These are phyloP conservation scores for Chalaropsis thielavioides DNA, from an alignment of 2,329 filamentous ascomycete genomes.

Conservation along the genomic window DNA sequence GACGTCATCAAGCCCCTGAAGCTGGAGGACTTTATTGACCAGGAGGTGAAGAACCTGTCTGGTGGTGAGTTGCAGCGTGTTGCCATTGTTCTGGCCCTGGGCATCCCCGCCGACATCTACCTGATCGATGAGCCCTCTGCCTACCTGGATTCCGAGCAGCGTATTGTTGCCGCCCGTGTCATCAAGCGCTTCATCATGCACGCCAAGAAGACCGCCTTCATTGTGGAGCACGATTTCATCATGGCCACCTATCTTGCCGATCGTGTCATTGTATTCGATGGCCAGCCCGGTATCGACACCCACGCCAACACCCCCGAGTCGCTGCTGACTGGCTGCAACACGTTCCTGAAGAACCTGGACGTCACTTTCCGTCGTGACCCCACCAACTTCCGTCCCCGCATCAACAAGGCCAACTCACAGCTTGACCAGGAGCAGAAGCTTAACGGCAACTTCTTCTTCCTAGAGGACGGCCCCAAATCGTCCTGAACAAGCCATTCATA, in stretches of 20 bases:
- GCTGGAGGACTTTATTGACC: slow-evolving; percentile 97
- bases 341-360: slow-evolving; percentile 88
- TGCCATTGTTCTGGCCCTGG: slow-evolving; percentile 90
- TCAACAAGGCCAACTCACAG: slow-evolving; percentile 94
- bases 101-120: slow-evolving; percentile 93
- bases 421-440: slow-evolving; percentile 96
- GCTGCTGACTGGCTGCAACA: slow-evolving; percentile 88
- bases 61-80: slow-evolving; percentile 99
- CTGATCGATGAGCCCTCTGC: slow-evolving; percentile 95
- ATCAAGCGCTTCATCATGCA: slow-evolving; percentile 99
- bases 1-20: slow-evolving; percentile 99
- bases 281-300: slow-evolving; percentile 74
- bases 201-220: slow-evolving; percentile 97
- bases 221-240: slow-evolving; percentile 99
- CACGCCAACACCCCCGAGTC: slow-evolving; percentile 85
- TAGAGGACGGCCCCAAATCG: slow-evolving; percentile 56
- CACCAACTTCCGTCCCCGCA: slow-evolving; percentile 87
- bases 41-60: slow-evolving; percentile 97
- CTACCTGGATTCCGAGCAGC: slow-evolving; percentile 97
- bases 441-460: slow-evolving; percentile 91
- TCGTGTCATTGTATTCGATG: slow-evolving; percentile 96
- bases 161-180: slow-evolving; percentile 90
- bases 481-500: slow-evolving; percentile 33
- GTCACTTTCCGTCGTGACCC: slow-evolving; percentile 98
- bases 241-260: slow-evolving; percentile 72